Evolutionary conservation across 345 rosid species (phyloP).

Genomic region (Eucalyptus marginata): DNA sequence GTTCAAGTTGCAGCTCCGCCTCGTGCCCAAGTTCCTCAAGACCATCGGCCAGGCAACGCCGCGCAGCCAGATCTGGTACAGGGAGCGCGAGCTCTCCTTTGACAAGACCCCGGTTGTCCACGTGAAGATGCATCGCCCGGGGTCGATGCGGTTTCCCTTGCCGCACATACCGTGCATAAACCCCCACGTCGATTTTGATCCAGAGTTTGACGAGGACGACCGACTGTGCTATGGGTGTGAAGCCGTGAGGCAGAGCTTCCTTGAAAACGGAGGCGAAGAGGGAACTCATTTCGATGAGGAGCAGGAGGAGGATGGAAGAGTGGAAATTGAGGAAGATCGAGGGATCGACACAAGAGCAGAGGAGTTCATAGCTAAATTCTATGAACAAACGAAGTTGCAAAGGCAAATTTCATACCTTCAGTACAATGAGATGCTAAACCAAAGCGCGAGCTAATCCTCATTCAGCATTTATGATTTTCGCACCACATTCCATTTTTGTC

Average conservation of each 20-base stretch:
- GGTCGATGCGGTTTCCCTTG: constrained; percentile 31
- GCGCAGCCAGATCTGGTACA: constrained; percentile 11
- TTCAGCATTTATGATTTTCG: not conserved
- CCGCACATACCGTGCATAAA: constrained; percentile 56
- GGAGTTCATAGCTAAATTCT: constrained; percentile 68
- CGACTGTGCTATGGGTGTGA: not conserved
- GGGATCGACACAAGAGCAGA: constrained; percentile 80
- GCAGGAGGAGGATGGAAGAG: constrained; percentile 1
- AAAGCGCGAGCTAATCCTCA: not conserved
- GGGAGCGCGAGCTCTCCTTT: constrained; percentile 77
- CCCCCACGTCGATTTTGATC: constrained; percentile 36
- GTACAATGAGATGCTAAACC: constrained; percentile 17
- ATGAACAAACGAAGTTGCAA: constrained; percentile 61
- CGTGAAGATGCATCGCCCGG: constrained; percentile 46
- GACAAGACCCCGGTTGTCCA: constrained; percentile 71
- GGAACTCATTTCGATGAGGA: not conserved
- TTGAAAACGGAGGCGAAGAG: not conserved
- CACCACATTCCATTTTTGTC: not conserved
- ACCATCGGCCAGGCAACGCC: constrained; percentile 9
- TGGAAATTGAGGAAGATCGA: constrained; percentile 12
- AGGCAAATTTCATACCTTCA: constrained; percentile 58
- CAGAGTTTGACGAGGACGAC: constrained; percentile 25
- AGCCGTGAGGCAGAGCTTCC: constrained; percentile 4
- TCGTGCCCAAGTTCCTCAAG: constrained; percentile 45
- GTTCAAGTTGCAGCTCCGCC: constrained; percentile 33